Base-by-base conservation (phyloP, 2,329 filamentous ascomycete species). In the Tolypocladium guangdongense region DNA sequence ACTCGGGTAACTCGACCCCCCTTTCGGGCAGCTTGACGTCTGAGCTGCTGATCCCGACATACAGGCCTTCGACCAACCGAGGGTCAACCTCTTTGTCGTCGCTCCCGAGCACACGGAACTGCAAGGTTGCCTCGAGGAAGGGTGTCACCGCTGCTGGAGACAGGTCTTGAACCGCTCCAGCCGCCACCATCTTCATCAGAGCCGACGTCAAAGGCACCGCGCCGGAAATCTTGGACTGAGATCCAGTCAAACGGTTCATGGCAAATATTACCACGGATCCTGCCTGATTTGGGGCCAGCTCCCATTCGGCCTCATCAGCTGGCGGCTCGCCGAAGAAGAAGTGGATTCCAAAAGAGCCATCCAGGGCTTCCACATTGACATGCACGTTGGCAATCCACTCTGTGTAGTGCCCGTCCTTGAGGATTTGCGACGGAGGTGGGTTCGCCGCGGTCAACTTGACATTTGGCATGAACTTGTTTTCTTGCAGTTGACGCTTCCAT, bases 321-420 rank as follows among this genome's bases (percentile, higher is more conserved):
- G 77, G 70, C 2, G 74, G 70, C 2, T 74, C 64, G 0, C 83
- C 87, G 2, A 90, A 64, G 68, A 90, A 91, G 55, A 91, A 71
- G 63, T 85, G 80, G 22, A 92, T 72, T 0, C 58, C 59, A 52
- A 85, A 88, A 0, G 84, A 81, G 1, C 77, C 78, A 12, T 77
- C 72, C 10, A 87, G 66, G 2, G 81, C 80, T 54, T 80, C 77
- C 56, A 82, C 84, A 52, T 76, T 72, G 24, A 84, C 80, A 18
- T 74, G 71, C 46, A 91, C 76, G 60, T 87, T 88, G 59, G 81
- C 82, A 27, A 83, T 75, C 80, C 87, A 92, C 60, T 91, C 78
- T 7, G 72, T 74, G 60, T 83, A 82, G 11, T 63, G 63, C 46
- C 67, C 67, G 14, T 73, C 60, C 2, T 65, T 62, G 37, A 77